These are phyloP conservation scores for Stephania japonica DNA, from an alignment of 164 flowering plant genomes.

Conservation along the genomic window DNA sequence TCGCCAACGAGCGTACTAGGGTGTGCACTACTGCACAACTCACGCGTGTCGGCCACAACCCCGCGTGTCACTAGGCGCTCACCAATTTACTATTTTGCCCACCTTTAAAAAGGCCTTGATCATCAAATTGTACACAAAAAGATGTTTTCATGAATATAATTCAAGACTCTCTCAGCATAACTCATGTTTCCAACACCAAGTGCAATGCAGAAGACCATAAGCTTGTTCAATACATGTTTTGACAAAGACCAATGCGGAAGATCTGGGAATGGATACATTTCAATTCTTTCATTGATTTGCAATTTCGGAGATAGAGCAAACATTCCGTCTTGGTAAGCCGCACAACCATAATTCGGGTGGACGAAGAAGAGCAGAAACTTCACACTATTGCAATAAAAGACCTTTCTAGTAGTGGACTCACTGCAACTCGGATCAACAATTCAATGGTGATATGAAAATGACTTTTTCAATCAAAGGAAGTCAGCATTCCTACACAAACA, in stretches of 20 bases:
- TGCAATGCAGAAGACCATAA: slow-evolving; percentile 45
- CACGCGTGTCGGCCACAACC: no score
- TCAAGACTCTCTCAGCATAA: no score
- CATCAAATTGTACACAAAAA: no score
- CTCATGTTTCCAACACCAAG: slow-evolving; percentile 32
- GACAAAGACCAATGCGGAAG: slow-evolving; percentile 41
- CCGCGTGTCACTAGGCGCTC: no score
- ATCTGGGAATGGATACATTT: slow-evolving; percentile 53
- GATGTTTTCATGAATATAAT: no score
- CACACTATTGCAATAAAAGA: slow-evolving; percentile 5
- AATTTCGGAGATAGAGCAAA: slow-evolving; percentile 36
- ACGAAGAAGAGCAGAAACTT: slow-evolving; percentile 3
- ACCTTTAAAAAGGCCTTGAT: no score
- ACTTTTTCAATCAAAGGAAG: not conserved
- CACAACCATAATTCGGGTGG: slow-evolving; percentile 5
- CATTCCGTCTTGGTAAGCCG: slow-evolving; percentile 33
- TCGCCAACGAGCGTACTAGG: no score
- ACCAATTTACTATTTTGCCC: no score
- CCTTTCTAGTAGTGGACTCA: not conserved
- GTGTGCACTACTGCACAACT: no score
- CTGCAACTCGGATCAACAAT: not conserved
- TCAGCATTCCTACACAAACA: not conserved
- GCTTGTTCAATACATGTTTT: slow-evolving; percentile 41
- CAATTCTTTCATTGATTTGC: slow-evolving; percentile 49
- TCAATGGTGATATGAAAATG: no score